Base-by-base conservation (phyloP, 176 grass and related monocot species). In the Coix lacrymajobi region DNA sequence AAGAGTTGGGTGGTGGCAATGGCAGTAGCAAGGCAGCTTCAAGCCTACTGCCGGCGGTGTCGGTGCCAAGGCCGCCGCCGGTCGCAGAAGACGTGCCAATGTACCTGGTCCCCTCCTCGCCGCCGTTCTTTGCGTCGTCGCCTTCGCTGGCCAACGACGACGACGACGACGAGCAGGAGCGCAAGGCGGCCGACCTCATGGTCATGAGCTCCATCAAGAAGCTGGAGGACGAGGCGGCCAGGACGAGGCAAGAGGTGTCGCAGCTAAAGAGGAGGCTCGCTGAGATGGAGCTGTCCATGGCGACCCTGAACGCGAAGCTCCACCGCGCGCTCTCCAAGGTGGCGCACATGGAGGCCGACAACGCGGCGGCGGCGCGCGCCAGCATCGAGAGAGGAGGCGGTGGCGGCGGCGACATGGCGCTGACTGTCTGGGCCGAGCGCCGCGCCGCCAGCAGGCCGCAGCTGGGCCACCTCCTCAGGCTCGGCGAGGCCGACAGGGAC, bases 291-390 rank as follows among this genome's bases (percentile, higher is more conserved):
- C 67, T 88, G 19, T 79, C 77, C 71, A 78, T 94, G 83, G 91
- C 91, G 28, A 87, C 82, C 49, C 87, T 99, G 43, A 96, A 89
- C 31, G 83, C 83, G 11, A 92, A 99, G 84, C 83, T 99, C 63
- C 87, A 89, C 62, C 90, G 79, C 12, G 83, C 81, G 69, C 58
- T 90, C 40, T 91, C 85, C 7, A 98, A 82, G 75, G 48, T 93
- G 31, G 87, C 92, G 2, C 86, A 92, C 83, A 90, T 94, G 62
- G 91, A 95, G 84, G 89, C 86, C 13, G 45, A 83, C 69, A 93
- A 80, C 15, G 84, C 76, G 43, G 90, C 83, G 39, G 87, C 86
- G 73, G 87, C 51, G 79, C 73, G 66, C 8, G 79, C 79, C 34
- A 57, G 37, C 66, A 78, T 86, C 66, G 52, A 82, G 78, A 71